Evolutionary conservation across 2,329 filamentous ascomycete species (phyloP).

Genomic region (Cytospora piceicola): DNA sequence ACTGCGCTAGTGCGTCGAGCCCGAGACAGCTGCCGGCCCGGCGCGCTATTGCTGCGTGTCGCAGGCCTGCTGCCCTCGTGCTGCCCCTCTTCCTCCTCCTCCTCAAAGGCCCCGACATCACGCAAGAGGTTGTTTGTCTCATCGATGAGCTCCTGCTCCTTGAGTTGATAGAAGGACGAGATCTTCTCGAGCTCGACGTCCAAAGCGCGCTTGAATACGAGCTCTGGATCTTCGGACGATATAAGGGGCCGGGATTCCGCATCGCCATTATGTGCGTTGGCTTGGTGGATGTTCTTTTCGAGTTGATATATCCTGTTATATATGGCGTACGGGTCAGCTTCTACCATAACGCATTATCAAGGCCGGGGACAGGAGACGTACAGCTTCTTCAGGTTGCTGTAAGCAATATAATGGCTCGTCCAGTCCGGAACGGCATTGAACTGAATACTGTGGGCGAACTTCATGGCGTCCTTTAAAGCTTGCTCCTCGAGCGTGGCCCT

Average conservation of each 20-base stretch:
- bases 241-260: slow-evolving; percentile 86
- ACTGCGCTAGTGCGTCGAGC: slow-evolving; percentile 42
- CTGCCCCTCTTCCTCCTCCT: slow-evolving; percentile 54
- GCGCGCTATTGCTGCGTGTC: slow-evolving; percentile 37
- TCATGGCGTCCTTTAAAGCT: slow-evolving; percentile 74
- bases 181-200: slow-evolving; percentile 94
- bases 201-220: slow-evolving; percentile 78
- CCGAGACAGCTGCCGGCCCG: slow-evolving; percentile 35
- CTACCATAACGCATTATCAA: background rate
- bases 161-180: slow-evolving; percentile 83
- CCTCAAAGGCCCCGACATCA: slow-evolving; percentile 72
- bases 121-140: slow-evolving; percentile 78
- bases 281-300: slow-evolving; percentile 79
- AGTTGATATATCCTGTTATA: slow-evolving; percentile 82
- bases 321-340: slow-evolving; percentile 12
- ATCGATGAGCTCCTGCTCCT: slow-evolving; percentile 83
- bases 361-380: slow-evolving; percentile 52
- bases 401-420: slow-evolving; percentile 97
- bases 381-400: slow-evolving; percentile 99
- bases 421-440: slow-evolving; percentile 99
- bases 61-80: slow-evolving; percentile 35
- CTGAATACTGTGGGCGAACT: slow-evolving; percentile 99
- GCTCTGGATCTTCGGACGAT: slow-evolving; percentile 73
- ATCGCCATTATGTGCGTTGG: slow-evolving; percentile 57
- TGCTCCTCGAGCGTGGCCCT: slow-evolving; percentile 70